Conservation (phyloP, 2,329 filamentous ascomycete species). For the Colletotrichum sp. region DNA sequence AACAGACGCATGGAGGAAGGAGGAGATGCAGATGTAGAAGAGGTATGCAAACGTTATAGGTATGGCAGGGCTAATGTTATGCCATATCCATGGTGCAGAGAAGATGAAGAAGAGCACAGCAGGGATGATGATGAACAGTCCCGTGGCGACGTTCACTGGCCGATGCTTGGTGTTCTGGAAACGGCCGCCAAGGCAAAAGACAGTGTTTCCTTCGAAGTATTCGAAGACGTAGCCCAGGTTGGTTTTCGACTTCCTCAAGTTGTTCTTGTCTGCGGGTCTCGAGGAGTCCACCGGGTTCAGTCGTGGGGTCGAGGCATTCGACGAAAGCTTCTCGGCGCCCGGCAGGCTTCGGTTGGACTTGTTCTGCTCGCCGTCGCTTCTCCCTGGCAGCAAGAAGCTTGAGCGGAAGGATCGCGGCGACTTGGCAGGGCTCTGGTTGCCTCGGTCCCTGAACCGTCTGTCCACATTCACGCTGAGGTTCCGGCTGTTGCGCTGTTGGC, state of each 20-base stretch:
- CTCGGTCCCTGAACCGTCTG: conserved; percentile 60
- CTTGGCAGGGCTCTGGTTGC: conserved; percentile 64
- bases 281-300: conserved; percentile 54
- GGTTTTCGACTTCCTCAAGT: conserved; percentile 33
- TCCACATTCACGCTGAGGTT: conserved; percentile 64
- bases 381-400: conserved; percentile 70
- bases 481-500: conserved; percentile 40
- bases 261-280: conserved; percentile 5
- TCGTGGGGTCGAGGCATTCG: conserved; percentile 76
- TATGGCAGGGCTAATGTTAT: conserved; percentile 84
- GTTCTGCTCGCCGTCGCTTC: conserved; percentile 54
- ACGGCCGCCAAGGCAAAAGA: conserved; percentile 86
- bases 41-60: conserved; percentile 90
- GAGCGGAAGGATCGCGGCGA: conserved; percentile 80
- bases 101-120: conserved; percentile 83
- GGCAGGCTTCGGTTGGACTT: conserved; percentile 62
- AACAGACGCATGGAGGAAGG: conserved; percentile 90
- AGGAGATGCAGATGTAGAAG: conserved; percentile 90
- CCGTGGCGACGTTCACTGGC: conserved; percentile 89
- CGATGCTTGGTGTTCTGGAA: conserved; percentile 87
- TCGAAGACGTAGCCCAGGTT: conserved; percentile 60
- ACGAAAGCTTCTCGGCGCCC: conserved; percentile 84
- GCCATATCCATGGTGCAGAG: conserved; percentile 86
- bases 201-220: conserved; percentile 92
- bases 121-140: conserved; percentile 79